These are phyloP conservation scores for Geotrichum cucujoidarum DNA, from an alignment of 1,139 yeast genomes.

Conservation along the genomic window DNA sequence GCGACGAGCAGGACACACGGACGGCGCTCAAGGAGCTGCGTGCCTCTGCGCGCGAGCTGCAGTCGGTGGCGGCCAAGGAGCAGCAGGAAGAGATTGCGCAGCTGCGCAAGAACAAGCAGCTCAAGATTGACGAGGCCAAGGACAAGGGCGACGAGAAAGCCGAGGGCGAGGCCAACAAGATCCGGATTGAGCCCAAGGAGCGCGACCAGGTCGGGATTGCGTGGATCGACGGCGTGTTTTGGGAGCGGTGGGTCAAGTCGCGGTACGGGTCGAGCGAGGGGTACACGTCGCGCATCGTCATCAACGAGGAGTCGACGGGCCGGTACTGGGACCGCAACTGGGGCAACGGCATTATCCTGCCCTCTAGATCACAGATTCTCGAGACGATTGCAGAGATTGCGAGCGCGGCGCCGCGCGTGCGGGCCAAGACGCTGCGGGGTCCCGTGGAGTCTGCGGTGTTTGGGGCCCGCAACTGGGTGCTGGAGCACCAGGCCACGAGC, in stretches of 20 bases:
- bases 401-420: conserved; percentile 22
- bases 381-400: conserved; percentile 30
- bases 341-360: conserved; percentile 29
- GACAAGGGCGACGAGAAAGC: conserved; percentile 35
- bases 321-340: conserved; percentile 34
- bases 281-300: conserved; percentile 26
- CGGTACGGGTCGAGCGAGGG: conserved; percentile 27
- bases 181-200: conserved; percentile 28
- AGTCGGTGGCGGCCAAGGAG: conserved; percentile 28
- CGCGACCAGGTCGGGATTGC: conserved; percentile 36
- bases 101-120: conserved; percentile 35
- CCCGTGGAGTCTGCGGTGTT: not conserved
- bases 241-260: conserved; percentile 37
- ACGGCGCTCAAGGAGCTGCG: conserved; percentile 32
- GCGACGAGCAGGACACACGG: conserved; percentile 28
- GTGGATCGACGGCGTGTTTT: conserved; percentile 38
- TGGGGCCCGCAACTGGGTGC: not conserved
- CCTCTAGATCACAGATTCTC: conserved; percentile 31
- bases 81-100: conserved; percentile 30
- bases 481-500: conserved; percentile 4
- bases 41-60: conserved; percentile 32
- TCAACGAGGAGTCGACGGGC: conserved; percentile 32
- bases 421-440: not conserved
- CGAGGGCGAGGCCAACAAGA: conserved; percentile 32
- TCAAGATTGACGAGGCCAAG: conserved; percentile 35